Base-by-base conservation (phyloP, 2,329 filamentous ascomycete species). In the Exophiala aquamarina region DNA sequence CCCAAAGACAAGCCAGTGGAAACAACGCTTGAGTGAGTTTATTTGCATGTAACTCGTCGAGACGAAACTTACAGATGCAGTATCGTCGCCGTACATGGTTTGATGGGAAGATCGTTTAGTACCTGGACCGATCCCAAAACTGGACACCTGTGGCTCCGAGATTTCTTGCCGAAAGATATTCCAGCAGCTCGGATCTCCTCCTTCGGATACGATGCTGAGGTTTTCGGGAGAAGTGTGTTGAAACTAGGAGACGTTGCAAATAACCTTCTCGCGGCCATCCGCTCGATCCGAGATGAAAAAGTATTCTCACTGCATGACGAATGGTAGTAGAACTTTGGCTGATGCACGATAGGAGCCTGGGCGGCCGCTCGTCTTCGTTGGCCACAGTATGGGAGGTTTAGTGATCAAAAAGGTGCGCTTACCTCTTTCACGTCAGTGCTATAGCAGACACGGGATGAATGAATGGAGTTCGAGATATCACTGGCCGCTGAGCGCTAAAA, bases 171-270 rank as follows among this genome's bases (percentile, higher is more conserved):
- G 8, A 15, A 35, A 35, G 32, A 8, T 17, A 8, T 35, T 9
- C 38, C 38, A n/a, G 20, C 13, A 15, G 38, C 38, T 4, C 38
- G 38, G 10, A 28, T 41, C 38, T 26, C 28, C 14, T 26, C 38
- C 3, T 41, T 41, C 18, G 38, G 38, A 41, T 41, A 41, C 14
- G 8, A 8, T 15, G n/a, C 32, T 7, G 14, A 15, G 7, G 8
- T 35, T 8, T 7, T 15, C 32, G 8, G n/a, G 13, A 35, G n/a
- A n/a, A n/a, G n/a, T n/a, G n/a, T n/a, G n/a, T 7, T 35, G 7
- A 15, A 15, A 9, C 32, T 8, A 35, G 7, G 7, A 17, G 8
- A 9, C 8, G 14, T 11, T 7, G n/a, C 7, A 17, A 35, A 15
- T 11, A 35, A 8, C 18, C 7, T 7, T 8, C 32, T 15, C 32